A percentile compares a stretch with the other conserved stretches of the same genome.
phyloP scores from a whole-genome alignment of 1,284 basidiomycete genomes.

The Microbotryum intermedium region DNA sequence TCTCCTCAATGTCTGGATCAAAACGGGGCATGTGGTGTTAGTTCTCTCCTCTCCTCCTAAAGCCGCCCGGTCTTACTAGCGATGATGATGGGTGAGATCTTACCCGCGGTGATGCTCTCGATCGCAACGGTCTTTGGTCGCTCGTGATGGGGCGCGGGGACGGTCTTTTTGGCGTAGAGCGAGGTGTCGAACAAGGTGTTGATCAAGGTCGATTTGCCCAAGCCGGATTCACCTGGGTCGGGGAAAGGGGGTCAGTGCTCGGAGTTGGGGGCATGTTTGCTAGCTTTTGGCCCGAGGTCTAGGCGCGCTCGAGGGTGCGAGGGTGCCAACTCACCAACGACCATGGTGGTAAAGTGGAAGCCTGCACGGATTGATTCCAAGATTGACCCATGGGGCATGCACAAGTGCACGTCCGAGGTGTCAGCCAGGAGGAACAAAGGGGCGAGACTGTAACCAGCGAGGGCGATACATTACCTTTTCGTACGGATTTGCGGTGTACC shows the following conservation, averaged over 20 bases:
- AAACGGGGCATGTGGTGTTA: background rate
- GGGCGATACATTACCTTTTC: conserved; percentile 39
- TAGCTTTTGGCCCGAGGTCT: background rate
- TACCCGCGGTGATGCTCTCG: conserved; percentile 91
- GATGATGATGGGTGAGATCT: conserved; percentile 32
- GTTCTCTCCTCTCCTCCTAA: background rate
- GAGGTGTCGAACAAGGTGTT: conserved; percentile 95
- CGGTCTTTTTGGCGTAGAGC: conserved; percentile 75
- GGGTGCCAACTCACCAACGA: conserved; percentile 65
- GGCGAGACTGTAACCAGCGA: too few relatives aligned
- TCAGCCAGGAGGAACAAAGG: background rate
- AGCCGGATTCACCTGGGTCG: conserved; percentile 80
- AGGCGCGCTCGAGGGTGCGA: background rate
- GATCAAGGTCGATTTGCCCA: conserved; percentile 94
- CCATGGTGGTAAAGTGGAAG: conserved; percentile 93
- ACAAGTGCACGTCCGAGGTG: background rate
- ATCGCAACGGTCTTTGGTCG: conserved; percentile 85
- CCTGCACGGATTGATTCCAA: conserved; percentile 42
- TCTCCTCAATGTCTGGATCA: conserved; percentile 87
- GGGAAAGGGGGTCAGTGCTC: conserved; percentile 4
- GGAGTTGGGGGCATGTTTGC: conserved; percentile 6
- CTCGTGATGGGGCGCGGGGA: conserved; percentile 73
- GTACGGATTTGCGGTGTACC: conserved; percentile 89
- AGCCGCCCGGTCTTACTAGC: background rate
- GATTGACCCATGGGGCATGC: background rate